Evolutionary conservation across 2,329 filamentous ascomycete species (phyloP).

Genomic region (Colletotrichum trifolii): DNA sequence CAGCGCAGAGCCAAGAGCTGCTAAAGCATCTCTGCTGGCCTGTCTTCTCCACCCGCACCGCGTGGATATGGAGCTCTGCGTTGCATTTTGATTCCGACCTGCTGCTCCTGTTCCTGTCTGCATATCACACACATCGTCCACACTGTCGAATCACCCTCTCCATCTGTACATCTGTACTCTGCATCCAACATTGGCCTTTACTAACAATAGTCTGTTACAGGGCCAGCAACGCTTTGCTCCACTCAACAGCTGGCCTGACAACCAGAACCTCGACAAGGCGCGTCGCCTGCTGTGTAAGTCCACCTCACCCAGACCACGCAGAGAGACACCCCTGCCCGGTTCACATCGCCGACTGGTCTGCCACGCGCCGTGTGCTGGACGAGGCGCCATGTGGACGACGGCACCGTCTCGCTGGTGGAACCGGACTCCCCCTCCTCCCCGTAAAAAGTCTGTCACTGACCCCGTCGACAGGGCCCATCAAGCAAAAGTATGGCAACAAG

Average conservation of each 20-base stretch:
- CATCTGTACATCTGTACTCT: constrained; percentile 9
- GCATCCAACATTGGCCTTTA: constrained; percentile 21
- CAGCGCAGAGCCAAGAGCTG: constrained; percentile 14
- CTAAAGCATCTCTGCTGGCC: constrained; percentile 4
- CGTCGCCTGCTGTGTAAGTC: constrained; percentile 69
- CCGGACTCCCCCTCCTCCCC: neutral
- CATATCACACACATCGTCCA: neutral
- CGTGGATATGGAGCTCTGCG: too few relatives aligned
- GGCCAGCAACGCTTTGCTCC: constrained; percentile 85
- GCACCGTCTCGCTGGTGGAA: constrained; percentile 16
- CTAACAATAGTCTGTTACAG: constrained; percentile 37
- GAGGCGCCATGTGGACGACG: neutral
- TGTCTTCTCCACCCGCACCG: constrained; percentile 18
- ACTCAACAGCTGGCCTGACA: constrained; percentile 86
- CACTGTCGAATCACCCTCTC: neutral
- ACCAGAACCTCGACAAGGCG: constrained; percentile 82
- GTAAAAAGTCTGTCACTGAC: neutral
- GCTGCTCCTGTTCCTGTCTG: too few relatives aligned
- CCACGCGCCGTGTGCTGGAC: constrained; percentile 8
- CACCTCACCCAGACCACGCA: neutral
- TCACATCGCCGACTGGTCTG: constrained; percentile 9
- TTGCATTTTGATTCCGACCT: too few relatives aligned
- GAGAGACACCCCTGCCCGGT: constrained; percentile 1
- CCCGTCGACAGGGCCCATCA: constrained; percentile 64
- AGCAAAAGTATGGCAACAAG: constrained; percentile 86